Evolutionary conservation across 2,329 filamentous ascomycete species (phyloP).

Genomic region (Xylaria sp.): DNA sequence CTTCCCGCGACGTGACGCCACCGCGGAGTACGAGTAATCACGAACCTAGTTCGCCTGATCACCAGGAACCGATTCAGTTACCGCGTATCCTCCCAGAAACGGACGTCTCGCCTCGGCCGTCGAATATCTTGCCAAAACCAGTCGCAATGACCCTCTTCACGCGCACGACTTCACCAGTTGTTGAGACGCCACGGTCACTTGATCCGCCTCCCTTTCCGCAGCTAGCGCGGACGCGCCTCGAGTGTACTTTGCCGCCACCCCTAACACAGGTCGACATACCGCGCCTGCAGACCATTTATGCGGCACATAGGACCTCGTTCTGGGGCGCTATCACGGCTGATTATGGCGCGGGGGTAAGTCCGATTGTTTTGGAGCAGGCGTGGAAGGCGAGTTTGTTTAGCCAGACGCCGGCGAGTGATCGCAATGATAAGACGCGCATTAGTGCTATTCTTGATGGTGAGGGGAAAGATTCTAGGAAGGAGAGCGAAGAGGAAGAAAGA

Average conservation of each 20-base stretch:
- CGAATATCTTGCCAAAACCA: conserved; percentile 63
- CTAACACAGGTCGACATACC: conserved; percentile 52
- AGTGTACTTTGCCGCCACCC: conserved; percentile 47
- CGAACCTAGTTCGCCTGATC: conserved; percentile 40
- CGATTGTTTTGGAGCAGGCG: conserved; percentile 63
- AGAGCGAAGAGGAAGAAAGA: conserved; percentile 46
- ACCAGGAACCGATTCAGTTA: conserved; percentile 43
- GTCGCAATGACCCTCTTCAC: conserved; percentile 43
- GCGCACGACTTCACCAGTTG: conserved; percentile 33
- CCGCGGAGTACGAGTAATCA: conserved; percentile 42
- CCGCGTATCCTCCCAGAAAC: conserved; percentile 48
- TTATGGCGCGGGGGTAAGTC: conserved; percentile 60
- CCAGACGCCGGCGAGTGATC: too few species aligned
- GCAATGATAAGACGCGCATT: conserved; percentile 53
- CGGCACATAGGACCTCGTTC: conserved; percentile 63
- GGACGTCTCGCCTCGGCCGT: conserved; percentile 46
- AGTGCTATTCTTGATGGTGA: conserved; percentile 58
- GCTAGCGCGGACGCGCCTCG: conserved; percentile 51
- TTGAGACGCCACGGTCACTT: conserved; percentile 39
- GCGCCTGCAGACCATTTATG: conserved; percentile 65
- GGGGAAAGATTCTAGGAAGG: conserved; percentile 33
- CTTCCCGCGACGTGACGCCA: conserved; percentile 46
- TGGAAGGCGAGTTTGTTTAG: conserved; percentile 49
- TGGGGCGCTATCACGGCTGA: conserved; percentile 68
- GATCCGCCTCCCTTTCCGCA: conserved; percentile 35